These are phyloP conservation scores for Gelatoporia subvermispora DNA, from an alignment of 768 basidiomycete genomes.

Conservation along the genomic window DNA sequence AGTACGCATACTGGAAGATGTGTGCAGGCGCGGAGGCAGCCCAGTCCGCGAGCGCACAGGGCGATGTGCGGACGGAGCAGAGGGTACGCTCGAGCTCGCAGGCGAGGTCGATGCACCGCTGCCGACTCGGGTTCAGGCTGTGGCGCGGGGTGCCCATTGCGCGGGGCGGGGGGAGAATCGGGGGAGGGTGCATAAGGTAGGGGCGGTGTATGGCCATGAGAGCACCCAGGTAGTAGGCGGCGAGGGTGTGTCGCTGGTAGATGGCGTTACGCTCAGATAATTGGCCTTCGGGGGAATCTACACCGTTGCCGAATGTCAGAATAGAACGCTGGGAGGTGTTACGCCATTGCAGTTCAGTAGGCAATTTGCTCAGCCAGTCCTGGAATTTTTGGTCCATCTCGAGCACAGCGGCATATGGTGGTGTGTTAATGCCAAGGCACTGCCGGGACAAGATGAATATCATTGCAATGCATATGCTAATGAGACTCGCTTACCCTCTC, in stretches of 20 bases:
- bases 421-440: constrained; percentile 15
- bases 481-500: constrained; percentile 30
- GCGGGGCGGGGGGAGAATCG: constrained; percentile 13
- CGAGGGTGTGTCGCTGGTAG: constrained; percentile 39
- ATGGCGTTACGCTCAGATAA: constrained; percentile 29
- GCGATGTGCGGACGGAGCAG: constrained; percentile 33
- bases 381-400: constrained; percentile 40
- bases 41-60: constrained; percentile 1
- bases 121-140: constrained; percentile 28
- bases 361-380: constrained; percentile 39
- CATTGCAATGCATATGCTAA: background rate
- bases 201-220: constrained; percentile 43
- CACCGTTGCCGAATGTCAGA: background rate
- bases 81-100: constrained; percentile 41
- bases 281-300: constrained; percentile 1
- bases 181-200: constrained; percentile 31
- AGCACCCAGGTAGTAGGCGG: constrained; percentile 42
- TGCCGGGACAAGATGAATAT: background rate
- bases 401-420: constrained; percentile 30
- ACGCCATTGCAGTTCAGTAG: constrained; percentile 35
- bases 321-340: constrained; percentile 14
- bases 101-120: constrained; percentile 35
- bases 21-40: constrained; percentile 6
- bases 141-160: constrained; percentile 17
- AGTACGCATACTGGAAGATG: constrained; percentile 18